Conservation (phyloP, 1,284 basidiomycete genomes). For the Ceratobasidium sp. region DNA sequence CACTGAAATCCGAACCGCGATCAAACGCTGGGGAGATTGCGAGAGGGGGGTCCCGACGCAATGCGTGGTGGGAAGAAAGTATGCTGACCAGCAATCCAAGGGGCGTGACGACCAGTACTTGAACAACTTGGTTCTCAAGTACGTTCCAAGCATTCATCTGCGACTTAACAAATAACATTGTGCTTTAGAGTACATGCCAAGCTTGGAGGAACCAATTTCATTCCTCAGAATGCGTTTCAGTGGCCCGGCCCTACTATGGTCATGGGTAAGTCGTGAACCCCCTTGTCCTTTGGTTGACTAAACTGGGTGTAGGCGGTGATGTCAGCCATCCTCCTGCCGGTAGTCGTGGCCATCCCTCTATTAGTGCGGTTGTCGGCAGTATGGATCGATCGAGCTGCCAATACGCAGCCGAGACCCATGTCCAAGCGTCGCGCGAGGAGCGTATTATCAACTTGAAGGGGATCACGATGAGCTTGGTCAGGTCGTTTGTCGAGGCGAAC, state of each 20-base stretch:
- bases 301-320: slow-evolving; percentile 24
- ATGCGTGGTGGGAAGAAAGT: slow-evolving; percentile 54
- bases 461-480: slow-evolving; percentile 22
- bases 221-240: not conserved
- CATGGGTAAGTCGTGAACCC: slow-evolving; percentile 15
- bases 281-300: not conserved
- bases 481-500: not conserved
- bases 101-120: slow-evolving; percentile 64
- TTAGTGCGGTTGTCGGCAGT: slow-evolving; percentile 75
- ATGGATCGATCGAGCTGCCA: slow-evolving; percentile 62
- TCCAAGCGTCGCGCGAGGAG: slow-evolving; percentile 72
- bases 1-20: slow-evolving; percentile 22
- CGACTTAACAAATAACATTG: not conserved
- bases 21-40: slow-evolving; percentile 70
- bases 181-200: slow-evolving; percentile 29
- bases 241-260: slow-evolving; percentile 34
- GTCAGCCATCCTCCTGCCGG: slow-evolving; percentile 49
- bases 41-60: slow-evolving; percentile 75
- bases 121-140: slow-evolving; percentile 74
- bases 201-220: slow-evolving; percentile 35
- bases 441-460: slow-evolving; percentile 58
- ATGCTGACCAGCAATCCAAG: slow-evolving; percentile 10
- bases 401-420: slow-evolving; percentile 63
- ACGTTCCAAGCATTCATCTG: not conserved
- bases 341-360: slow-evolving; percentile 74